Evolutionary conservation across 1,284 basidiomycete species (phyloP), one percentile per base, ranked within the genome.

Genomic region (Gastroboletus turbinatus): DNA sequence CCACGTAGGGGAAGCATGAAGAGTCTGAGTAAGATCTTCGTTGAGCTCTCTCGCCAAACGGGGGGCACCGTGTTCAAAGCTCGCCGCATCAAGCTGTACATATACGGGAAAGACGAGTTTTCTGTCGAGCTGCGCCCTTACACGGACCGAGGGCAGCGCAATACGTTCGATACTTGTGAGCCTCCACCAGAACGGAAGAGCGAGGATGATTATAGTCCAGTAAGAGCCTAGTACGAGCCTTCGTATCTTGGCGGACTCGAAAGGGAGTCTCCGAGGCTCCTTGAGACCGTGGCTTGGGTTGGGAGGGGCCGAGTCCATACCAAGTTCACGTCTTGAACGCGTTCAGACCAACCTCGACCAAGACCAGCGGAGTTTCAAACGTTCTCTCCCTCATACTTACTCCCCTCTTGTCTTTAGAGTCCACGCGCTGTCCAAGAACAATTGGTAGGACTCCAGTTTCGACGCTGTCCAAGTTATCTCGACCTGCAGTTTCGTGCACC

Each of bases 161-260:
- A 90, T 79, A 30, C 93, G 82, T 68, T 93, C 82, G 39, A 96
- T 94, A 59, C 88, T 90, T 3, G 94, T 96, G 23, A 90, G 87
- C 46, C 77, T 79, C 92, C 91, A 96, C 94, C 94, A 97, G 45
- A 91, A 79, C 5, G 94, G 94, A 19, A 92, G 56, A 2, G 87
- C 85, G 8, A 91, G 73, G 23, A 94, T 60, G 23, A 95, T 78
- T 33, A 92, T 75, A 30, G 81, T 57, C 81, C 92, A 92, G 70
- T 95, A 96, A 0, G 88, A 83, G 6, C 78, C 71, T 55, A 93
- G 77, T 56, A 92, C 85, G 45, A 72, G 73, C 61, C 85, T 73
- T 50, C 85, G 78, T 54, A 78, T 74, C 44, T 61, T 63, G 57
- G 73, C 66, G 25, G 75, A 73, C 65, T 88, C 81, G 63, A 82